A percentile compares a stretch with the other conserved stretches of the same genome.
Evolutionary conservation across 495 filamentous ascomycete species (phyloP).

Genomic region (Rhizodiscina lignyota): DNA sequence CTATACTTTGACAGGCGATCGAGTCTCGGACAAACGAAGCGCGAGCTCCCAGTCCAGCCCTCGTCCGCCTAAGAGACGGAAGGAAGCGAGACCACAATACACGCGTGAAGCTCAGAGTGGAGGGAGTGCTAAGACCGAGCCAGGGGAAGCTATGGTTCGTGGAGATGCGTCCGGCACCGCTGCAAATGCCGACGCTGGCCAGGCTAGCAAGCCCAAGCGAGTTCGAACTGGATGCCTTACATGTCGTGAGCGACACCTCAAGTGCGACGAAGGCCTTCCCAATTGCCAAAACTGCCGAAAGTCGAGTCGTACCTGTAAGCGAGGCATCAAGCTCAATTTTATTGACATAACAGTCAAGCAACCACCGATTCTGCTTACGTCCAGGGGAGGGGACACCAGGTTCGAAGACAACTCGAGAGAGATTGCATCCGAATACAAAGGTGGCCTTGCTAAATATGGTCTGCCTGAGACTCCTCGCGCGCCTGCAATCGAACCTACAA

Average conservation of each 20-base stretch:
- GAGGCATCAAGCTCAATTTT: conserved; percentile 82
- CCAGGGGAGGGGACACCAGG: conserved; percentile 51
- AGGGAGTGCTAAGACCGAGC: no score
- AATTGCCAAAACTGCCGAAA: conserved; percentile 80
- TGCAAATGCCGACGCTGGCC: neutral
- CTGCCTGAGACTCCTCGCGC: conserved; percentile 24
- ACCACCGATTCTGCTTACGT: conserved; percentile 46
- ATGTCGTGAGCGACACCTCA: conserved; percentile 38
- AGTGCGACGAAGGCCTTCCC: conserved; percentile 70
- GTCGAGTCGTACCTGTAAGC: conserved; percentile 68
- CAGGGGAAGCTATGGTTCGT: no score
- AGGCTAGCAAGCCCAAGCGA: conserved; percentile 18
- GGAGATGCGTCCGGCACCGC: no score
- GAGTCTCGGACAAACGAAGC: no score
- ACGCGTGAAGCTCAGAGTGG: no score
- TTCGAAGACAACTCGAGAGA: conserved; percentile 83
- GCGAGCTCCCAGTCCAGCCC: no score
- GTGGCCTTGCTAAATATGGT: conserved; percentile 61
- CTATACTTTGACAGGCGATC: no score
- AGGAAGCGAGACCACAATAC: no score
- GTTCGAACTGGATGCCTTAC: conserved; percentile 27
- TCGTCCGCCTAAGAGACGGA: no score
- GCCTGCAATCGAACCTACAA: conserved; percentile 18
- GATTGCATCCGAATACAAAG: conserved; percentile 84
- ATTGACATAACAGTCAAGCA: conserved; percentile 64